Evolutionary conservation across 2,329 filamentous ascomycete species (phyloP), one percentile per base, ranked within the genome.

Genomic region (Hymenoscyphus albidus): DNA sequence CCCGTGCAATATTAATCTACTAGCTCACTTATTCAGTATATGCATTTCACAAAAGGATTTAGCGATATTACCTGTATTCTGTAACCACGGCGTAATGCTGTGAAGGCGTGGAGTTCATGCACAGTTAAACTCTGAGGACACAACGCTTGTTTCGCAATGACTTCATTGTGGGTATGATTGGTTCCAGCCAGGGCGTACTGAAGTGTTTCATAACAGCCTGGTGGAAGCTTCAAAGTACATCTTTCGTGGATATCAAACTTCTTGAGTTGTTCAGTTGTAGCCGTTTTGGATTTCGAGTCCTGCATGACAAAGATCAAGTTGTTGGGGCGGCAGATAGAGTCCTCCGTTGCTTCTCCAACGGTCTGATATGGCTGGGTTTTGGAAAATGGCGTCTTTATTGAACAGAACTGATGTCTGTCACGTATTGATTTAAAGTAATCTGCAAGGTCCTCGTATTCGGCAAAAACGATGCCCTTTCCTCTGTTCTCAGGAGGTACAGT

Each of bases 1-100:
- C 80, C 0, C 77, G 69, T 0, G 85, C 70, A 3, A 88, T 80
- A 61, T 86, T 88, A 7, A 77, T 70, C 81, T 84, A 88, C n/a
- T n/a, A n/a, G n/a, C n/a, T n/a, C n/a, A n/a, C n/a, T n/a, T n/a
- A n/a, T n/a, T n/a, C n/a, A n/a, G n/a, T n/a, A n/a, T n/a, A n/a
- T n/a, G n/a, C n/a, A n/a, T n/a, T n/a, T n/a, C n/a, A n/a, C n/a
- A n/a, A n/a, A n/a, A n/a, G n/a, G n/a, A n/a, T n/a, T n/a, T n/a
- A n/a, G n/a, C n/a, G n/a, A n/a, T n/a, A n/a, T n/a, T 4, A 35
- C 32, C 32, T 35, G 32, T 5, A 35, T 2, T 1, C 73, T 70
- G 18, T 78, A 6, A 1, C 40, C 14, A 3, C 40, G n/a, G 3
- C 40, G 40, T 5, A 44, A 44, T 2, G n/a, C n/a, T 14, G n/a